Evolutionary conservation across 164 flowering plant genomes (phyloP).

Genomic region (Vitis cinerea): DNA sequence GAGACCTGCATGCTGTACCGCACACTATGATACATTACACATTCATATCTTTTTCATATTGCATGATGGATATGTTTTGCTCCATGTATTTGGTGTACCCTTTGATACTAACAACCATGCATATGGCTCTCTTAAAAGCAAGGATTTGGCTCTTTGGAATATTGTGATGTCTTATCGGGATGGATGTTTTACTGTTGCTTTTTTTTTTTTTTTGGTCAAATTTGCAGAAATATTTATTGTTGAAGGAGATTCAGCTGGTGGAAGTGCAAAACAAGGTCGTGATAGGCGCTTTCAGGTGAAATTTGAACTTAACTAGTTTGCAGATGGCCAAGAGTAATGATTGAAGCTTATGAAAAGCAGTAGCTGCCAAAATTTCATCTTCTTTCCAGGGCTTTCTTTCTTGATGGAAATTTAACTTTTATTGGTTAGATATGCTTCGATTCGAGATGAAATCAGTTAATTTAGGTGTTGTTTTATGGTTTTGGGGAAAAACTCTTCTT

Average conservation of each 20-base stretch:
- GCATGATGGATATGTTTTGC: too few species aligned
- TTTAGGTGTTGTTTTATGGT: too few species aligned
- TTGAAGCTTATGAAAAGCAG: background rate
- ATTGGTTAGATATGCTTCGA: too few species aligned
- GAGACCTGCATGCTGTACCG: too few species aligned
- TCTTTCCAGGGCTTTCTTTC: background rate
- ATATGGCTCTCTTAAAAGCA: background rate
- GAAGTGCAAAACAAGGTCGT: constrained; percentile 99
- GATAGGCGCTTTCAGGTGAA: constrained; percentile 95
- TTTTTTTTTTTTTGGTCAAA: background rate
- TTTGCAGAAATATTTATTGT: constrained; percentile 92
- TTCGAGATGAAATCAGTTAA: too few species aligned
- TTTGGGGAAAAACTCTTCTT: too few species aligned
- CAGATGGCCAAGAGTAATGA: background rate
- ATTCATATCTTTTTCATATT: too few species aligned
- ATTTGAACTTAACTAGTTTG: background rate
- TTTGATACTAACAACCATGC: background rate
- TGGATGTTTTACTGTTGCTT: background rate
- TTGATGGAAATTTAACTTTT: background rate
- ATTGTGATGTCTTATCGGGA: background rate
- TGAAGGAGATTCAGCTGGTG: constrained; percentile 99
- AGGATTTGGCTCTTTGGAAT: background rate
- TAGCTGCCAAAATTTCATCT: background rate
- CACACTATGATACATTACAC: too few species aligned
- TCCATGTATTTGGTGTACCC: too few species aligned